A percentile compares a stretch with the other conserved stretches of the same genome.
Evolutionary conservation across 1,284 basidiomycete species (phyloP).

Genomic region (Xerocomus minutiporus): DNA sequence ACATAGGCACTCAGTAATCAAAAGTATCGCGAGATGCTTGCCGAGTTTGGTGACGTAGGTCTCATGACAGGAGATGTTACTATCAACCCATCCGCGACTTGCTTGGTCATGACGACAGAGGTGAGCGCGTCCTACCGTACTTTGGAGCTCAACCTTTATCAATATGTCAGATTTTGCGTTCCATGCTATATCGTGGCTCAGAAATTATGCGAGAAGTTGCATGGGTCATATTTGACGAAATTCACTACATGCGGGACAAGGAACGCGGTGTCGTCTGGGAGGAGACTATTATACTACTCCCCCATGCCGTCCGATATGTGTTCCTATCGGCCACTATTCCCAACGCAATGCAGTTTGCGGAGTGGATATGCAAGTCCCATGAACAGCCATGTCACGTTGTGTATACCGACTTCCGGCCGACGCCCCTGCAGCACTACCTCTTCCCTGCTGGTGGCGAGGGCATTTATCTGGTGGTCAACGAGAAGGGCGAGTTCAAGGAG

Average conservation of each 20-base stretch:
- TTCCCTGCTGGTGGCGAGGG: constrained; percentile 97
- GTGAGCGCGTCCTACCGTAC: constrained; percentile 41
- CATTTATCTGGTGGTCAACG: constrained; percentile 97
- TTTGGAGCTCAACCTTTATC: neutral
- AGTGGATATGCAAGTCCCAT: constrained; percentile 98
- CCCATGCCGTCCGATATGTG: constrained; percentile 94
- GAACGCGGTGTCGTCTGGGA: constrained; percentile 87
- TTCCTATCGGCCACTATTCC: constrained; percentile 99
- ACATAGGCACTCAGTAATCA: constrained; percentile 91
- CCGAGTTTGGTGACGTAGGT: constrained; percentile 96
- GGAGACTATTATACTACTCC: constrained; percentile 94
- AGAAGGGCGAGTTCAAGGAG: constrained; percentile 94
- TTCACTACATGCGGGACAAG: constrained; percentile 99
- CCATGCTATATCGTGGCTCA: constrained; percentile 98
- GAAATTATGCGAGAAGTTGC: constrained; percentile 99
- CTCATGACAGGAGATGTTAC: constrained; percentile 99
- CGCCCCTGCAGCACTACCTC: constrained; percentile 96
- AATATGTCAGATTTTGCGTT: constrained; percentile 80
- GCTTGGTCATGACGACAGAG: constrained; percentile 99
- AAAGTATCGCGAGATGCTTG: constrained; percentile 97
- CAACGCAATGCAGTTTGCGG: constrained; percentile 99
- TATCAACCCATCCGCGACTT: constrained; percentile 95
- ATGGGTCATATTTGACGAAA: constrained; percentile 99
- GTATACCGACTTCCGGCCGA: constrained; percentile 98
- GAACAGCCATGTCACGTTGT: constrained; percentile 99